Evolutionary conservation across 129 eudicot genomes (phyloP), one percentile per base, ranked within the genome.

Genomic region (Lonicera japonica): DNA sequence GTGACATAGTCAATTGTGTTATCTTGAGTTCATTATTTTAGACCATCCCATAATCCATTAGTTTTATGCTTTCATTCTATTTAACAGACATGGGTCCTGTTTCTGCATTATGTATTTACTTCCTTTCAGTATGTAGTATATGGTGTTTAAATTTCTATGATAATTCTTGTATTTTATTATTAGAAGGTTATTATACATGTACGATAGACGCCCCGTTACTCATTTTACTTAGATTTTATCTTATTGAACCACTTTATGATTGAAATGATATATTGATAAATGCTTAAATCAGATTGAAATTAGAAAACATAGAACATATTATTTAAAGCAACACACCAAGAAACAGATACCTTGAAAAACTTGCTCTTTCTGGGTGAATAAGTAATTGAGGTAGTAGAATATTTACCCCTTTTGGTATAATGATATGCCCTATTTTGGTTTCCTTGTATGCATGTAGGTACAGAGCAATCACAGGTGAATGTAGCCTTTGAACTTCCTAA

Each of bases 401-500:
- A 38, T 79, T 81, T 3, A 83, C 81, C 16, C 79, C 83, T 9
- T 68, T 70, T 16, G 78, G 87, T 52, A 86, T 17, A 24, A 25
- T 66, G 43, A 79, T 58, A 52, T 76, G 51, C 21, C 80, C 79
- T 41, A 86, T 52, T 63, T 73, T 73, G 59, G 80, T 73, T 15
- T 79, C 79, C 45, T 79, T 63, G 53, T 62, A 34, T 16, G 81
- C 39, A 14, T 67, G 70, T 58, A 74, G 86, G 22, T 80, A 77
- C 1, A 77, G 63, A 50, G 85, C 70, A 54, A 75, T 68, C 34
- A 83, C 85, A 4, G 95, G 85, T 20, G 95, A 86, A 74, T 87
- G 77, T 63, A 83, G 39, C 81, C 95, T 75, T 22, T 79, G 70
- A 36, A 83, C 90, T 70, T 87, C 90, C 46, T 75, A 72, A 24